phyloP scores from a whole-genome alignment of 1,139 yeast species.

The Yamadazyma epiphylla region DNA sequence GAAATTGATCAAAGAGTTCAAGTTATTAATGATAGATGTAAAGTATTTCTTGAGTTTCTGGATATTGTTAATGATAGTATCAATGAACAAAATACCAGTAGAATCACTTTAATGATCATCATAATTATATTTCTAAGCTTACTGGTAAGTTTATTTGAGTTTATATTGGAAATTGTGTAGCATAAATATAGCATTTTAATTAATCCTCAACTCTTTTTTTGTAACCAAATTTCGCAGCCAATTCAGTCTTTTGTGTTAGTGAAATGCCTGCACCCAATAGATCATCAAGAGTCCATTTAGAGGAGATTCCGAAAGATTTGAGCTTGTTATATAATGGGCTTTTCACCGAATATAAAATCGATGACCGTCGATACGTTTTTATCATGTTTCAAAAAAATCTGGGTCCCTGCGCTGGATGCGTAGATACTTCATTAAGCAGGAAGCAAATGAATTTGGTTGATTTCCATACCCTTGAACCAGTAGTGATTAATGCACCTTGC shows the following conservation, averaged over 20 bases:
- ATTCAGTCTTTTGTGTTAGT: neutral
- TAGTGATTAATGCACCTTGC: neutral
- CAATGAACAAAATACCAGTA: slow-evolving; percentile 86
- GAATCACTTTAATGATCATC: slow-evolving; percentile 89
- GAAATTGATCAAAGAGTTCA: slow-evolving; percentile 94
- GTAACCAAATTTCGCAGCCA: neutral
- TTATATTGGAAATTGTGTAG: slow-evolving; percentile 31
- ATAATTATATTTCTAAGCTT: slow-evolving; percentile 77
- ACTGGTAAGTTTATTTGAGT: slow-evolving; percentile 53
- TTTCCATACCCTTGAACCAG: neutral
- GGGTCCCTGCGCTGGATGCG: neutral
- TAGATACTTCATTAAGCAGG: neutral
- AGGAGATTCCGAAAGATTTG: neutral
- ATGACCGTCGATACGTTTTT: neutral
- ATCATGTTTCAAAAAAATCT: no score
- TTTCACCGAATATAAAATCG: neutral
- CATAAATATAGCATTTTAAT: neutral
- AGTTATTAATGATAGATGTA: slow-evolving; percentile 88
- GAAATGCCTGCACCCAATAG: neutral
- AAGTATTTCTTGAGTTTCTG: slow-evolving; percentile 88
- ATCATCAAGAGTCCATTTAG: no score
- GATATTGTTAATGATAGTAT: slow-evolving; percentile 92
- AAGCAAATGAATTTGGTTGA: neutral
- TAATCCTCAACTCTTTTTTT: neutral
- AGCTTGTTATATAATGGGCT: neutral